Evolutionary conservation across 2,329 filamentous ascomycete species (phyloP).

Genomic region (Zasmidium angulare): DNA sequence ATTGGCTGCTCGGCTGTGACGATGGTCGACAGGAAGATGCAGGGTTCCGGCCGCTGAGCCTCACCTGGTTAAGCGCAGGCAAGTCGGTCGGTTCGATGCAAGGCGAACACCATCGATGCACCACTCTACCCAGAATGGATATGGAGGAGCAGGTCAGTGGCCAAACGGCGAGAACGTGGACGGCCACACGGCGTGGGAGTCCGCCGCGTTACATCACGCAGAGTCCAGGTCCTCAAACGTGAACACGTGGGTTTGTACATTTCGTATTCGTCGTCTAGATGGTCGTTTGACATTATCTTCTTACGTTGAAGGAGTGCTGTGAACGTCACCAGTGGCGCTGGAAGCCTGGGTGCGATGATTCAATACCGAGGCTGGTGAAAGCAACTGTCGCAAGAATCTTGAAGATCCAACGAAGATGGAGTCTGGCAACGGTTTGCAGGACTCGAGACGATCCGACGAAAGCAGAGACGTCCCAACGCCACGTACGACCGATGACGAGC

Average conservation of each 20-base stretch:
- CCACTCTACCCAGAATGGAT: background rate
- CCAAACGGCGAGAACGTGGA: background rate
- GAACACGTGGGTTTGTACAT: background rate
- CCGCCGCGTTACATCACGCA: background rate
- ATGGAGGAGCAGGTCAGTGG: background rate
- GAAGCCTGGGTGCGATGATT: too few relatives aligned
- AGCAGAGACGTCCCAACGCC: background rate
- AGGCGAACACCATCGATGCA: background rate
- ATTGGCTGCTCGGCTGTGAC: background rate
- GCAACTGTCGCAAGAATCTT: too few relatives aligned
- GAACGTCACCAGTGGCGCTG: too few relatives aligned
- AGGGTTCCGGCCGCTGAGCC: background rate
- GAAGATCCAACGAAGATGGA: background rate
- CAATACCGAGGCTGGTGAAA: too few relatives aligned
- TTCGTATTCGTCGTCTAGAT: too few relatives aligned
- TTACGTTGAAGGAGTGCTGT: too few relatives aligned
- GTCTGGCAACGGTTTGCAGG: background rate
- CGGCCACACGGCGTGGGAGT: background rate
- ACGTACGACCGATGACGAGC: conserved; percentile 3
- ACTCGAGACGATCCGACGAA: background rate
- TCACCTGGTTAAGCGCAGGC: background rate
- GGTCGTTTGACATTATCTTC: too few relatives aligned
- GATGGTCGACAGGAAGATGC: background rate
- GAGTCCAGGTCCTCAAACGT: background rate
- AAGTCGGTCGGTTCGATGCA: too few relatives aligned